Evolutionary conservation across 176 grass and related monocot genomes (phyloP), one percentile per base, ranked within the genome.

Genomic region (Hyparrhenia diplandra): DNA sequence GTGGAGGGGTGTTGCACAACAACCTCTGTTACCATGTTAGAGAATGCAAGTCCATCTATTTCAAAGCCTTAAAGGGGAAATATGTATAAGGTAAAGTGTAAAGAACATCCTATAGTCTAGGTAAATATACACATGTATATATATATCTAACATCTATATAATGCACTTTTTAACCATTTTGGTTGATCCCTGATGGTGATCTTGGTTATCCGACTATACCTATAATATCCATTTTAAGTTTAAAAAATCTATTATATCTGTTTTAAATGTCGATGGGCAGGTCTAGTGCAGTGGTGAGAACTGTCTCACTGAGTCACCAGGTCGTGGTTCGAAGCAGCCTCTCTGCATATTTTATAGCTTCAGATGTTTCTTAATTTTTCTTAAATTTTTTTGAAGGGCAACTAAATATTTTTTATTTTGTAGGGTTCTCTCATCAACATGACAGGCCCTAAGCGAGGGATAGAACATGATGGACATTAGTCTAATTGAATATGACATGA

Each of bases 371-470:
- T 66, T 61, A 25, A 11, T 28, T 31, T 31, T 17, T n/a, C n/a
- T n/a, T n/a, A n/a, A n/a, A n/a, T n/a, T n/a, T n/a, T 36, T 12
- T 0, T 39, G 34, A 68, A 7, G 20, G 37, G 65, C 10, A 40
- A 68, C 65, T 40, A 40, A 68, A 68, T 68, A 39, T n/a, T 39
- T n/a, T n/a, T 37, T 39, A 67, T 39, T 12, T 37, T 39, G 32
- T 67, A 67, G 64, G 64, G 34, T 67, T 67, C 64, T 39, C 8
- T 67, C 34, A 67, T 67, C 34, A n/a, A 37, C 32, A 39, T 67
- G 64, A n/a, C 64, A 11, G 64, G 64, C 64, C 64, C 34, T 67
- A 67, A 23, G 64, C 64, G 64, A 39, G 64, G 64, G 64, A 67
- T 67, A 67, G 64, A n/a, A 67, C 8, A 67, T 67, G 34, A 10